Evolutionary conservation across 176 grass and related monocot genomes (phyloP).

Genomic region (Oryza coarctata): DNA sequence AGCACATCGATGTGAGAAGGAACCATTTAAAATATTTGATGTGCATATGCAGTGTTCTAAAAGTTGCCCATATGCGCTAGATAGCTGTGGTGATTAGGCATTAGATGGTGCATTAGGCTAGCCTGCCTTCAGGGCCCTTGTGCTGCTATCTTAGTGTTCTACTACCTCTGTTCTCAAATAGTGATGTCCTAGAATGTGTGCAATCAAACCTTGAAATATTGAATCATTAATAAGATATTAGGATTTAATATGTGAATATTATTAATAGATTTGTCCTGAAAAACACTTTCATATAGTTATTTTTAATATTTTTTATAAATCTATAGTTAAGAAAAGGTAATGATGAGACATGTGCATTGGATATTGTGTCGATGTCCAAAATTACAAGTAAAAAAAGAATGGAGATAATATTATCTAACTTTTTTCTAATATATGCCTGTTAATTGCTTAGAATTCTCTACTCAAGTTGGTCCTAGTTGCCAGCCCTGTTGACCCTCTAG

Average conservation of each 20-base stretch:
- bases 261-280: too few relatives aligned
- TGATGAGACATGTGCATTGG: too few relatives aligned
- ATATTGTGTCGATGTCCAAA: too few relatives aligned
- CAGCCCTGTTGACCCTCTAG: not conserved
- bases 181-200: too few relatives aligned
- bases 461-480: not conserved
- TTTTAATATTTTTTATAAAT: too few relatives aligned
- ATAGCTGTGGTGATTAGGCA: not conserved
- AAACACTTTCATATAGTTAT: too few relatives aligned
- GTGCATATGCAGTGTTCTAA: not conserved
- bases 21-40: not conserved
- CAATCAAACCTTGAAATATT: too few relatives aligned
- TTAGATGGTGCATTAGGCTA: not conserved
- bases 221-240: too few relatives aligned
- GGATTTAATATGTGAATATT: too few relatives aligned
- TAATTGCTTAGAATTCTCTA: not conserved
- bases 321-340: too few relatives aligned
- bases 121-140: not conserved
- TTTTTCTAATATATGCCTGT: not conserved
- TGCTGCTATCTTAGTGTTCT: not conserved
- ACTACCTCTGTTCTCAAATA: too few relatives aligned
- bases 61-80: not conserved
- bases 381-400: too few relatives aligned
- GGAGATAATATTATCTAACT: not conserved
- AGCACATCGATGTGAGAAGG: not conserved